Conservation (phyloP, 164 flowering plant species). For the Vitis amurensis region DNA sequence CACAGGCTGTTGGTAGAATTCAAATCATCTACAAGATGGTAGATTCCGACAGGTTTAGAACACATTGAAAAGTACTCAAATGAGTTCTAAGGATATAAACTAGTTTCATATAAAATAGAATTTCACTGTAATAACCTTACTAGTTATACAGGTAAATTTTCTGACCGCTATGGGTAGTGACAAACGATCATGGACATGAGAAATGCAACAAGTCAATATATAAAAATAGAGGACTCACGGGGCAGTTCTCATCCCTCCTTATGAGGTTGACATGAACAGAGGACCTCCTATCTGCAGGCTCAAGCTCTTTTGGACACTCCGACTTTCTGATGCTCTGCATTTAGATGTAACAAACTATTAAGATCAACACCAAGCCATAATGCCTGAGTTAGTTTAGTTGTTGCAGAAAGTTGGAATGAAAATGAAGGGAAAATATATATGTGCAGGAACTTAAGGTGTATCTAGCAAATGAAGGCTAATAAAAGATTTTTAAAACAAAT, state of each 20-base stretch:
- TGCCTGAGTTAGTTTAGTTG: too few species aligned
- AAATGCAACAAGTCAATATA: background rate
- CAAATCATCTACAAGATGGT: background rate
- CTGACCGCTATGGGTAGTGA: too few species aligned
- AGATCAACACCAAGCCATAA: too few species aligned
- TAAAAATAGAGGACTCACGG: slow-evolving; percentile 42
- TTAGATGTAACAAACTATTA: background rate
- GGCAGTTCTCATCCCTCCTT: slow-evolving; percentile 61
- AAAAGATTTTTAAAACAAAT: too few species aligned
- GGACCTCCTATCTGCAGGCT: slow-evolving; percentile 66
- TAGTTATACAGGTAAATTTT: too few species aligned
- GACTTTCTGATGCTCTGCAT: slow-evolving; percentile 83
- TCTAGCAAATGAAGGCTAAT: too few species aligned
- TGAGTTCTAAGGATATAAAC: background rate
- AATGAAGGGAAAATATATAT: too few species aligned
- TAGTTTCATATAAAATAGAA: too few species aligned
- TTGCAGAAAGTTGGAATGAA: too few species aligned
- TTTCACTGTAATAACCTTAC: too few species aligned
- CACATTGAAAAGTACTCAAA: background rate
- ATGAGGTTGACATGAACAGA: slow-evolving; percentile 67
- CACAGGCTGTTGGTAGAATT: background rate
- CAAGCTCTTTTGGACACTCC: slow-evolving; percentile 87
- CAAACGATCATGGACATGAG: background rate
- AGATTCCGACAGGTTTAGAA: background rate
- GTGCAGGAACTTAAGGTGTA: too few species aligned